These are phyloP conservation scores for Aureobasidium subglaciale DNA, from an alignment of 2,329 filamentous ascomycete species.

Conservation along the genomic window DNA sequence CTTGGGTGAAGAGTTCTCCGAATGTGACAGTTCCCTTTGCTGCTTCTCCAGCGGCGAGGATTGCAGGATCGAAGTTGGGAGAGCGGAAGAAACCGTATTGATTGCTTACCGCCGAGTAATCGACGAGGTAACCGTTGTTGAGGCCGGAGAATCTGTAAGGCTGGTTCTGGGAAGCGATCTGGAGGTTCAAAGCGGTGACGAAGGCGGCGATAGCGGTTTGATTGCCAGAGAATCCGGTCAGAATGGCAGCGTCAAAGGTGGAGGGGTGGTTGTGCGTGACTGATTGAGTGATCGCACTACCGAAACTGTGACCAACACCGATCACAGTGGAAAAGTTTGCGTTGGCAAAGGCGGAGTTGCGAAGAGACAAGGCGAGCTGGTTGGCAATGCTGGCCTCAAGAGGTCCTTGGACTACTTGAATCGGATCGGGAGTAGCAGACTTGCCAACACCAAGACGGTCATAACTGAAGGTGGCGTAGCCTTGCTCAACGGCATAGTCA, in stretches of 20 bases:
- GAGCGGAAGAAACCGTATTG: constrained; percentile 28
- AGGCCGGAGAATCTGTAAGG: constrained; percentile 26
- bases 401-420: constrained; percentile 32
- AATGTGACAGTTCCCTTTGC: constrained; percentile 26
- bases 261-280: constrained; percentile 47
- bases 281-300: constrained; percentile 38
- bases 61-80: constrained; percentile 24
- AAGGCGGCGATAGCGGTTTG: constrained; percentile 20
- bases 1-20: constrained; percentile 26
- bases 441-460: constrained; percentile 36
- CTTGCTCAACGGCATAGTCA: constrained; percentile 32
- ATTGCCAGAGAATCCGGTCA: constrained; percentile 32
- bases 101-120: constrained; percentile 19
- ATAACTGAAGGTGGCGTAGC: constrained; percentile 37
- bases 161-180: constrained; percentile 24
- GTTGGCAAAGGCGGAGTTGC: constrained; percentile 24
- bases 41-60: constrained; percentile 23
- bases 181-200: constrained; percentile 23
- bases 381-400: constrained; percentile 33
- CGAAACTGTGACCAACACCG: constrained; percentile 34
- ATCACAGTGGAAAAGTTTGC: constrained; percentile 30
- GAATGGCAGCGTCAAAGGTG: constrained; percentile 38
- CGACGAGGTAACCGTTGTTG: constrained; percentile 26
- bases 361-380: constrained; percentile 27
- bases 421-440: constrained; percentile 33